Base-by-base conservation (phyloP, 2,329 filamentous ascomycete genomes). In the Fusarium irregulare region DNA sequence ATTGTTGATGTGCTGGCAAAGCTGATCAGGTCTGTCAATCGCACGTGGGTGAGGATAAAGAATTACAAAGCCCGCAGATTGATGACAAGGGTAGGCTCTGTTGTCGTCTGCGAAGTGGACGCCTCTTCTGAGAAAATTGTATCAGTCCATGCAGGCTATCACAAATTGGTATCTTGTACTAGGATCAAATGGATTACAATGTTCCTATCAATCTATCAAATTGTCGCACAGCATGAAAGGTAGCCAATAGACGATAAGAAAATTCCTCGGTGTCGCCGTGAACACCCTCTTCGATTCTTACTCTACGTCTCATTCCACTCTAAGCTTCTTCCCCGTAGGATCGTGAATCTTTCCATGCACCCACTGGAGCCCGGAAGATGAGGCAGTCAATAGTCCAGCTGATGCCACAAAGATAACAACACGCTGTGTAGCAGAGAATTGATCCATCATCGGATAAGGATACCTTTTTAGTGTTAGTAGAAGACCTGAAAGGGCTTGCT, bases 361-460 rank as follows among this genome's bases (percentile, higher is more conserved):
- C 57, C 42, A 62, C 20, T 63, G 60, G 3, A 63, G 57, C 6
- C 14, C 37, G 5, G 60, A 55, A 0, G 47, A 63, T 4, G 57
- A 42, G 6, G 54, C 9, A 1, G 60, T 63, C 9, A 63, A 27
- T 2, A 63, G 7, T 10, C 57, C 60, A 14, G 60, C 44, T 11
- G 60, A 63, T 4, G 47, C 57, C 8, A 63, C n/a, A 3, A 63
- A 62, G 1, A 63, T 60, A 6, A 59, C 32, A n/a, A 62, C 25
- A 4, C 60, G 47, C 16, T 62, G 57, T 25, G 16, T 14, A 7
- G 41, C 47, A 3, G 16, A 30, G 10, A 63, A 63, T 11, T 62
- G 27, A 20, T 63, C 57, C 60, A 63, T 62, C 60, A 63, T 63
- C 0, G 57, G 60, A 25, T 63, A 63, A 4, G 60, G 57, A 3